Percentiles rank a stretch among this genome's conserved stretches.
phyloP scores from a whole-genome alignment of 2,329 filamentous ascomycete genomes.

The Elsinoe fawcettii region DNA sequence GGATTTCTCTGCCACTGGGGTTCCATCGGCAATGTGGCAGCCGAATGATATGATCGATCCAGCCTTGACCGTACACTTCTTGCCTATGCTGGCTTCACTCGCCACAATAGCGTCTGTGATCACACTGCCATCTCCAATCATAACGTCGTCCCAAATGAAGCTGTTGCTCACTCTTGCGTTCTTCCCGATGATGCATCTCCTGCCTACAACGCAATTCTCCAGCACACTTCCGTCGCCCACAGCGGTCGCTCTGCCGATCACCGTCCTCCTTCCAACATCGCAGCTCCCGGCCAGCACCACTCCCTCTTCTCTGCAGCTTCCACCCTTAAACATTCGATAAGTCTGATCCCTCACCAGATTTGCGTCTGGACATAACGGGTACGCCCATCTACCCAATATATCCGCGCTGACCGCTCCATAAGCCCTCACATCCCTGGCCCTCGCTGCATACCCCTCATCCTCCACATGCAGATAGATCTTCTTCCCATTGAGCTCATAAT shows the following conservation, averaged over 20 bases:
- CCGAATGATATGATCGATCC: constrained; percentile 75
- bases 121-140: constrained; percentile 65
- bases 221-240: constrained; percentile 67
- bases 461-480: constrained; percentile 89
- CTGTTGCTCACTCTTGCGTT: constrained; percentile 72
- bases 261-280: constrained; percentile 57
- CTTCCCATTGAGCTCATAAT: constrained; percentile 94
- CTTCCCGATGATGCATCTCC: constrained; percentile 76
- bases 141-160: constrained; percentile 80
- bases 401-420: constrained; percentile 87
- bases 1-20: constrained; percentile 37
- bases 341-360: constrained; percentile 72
- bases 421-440: constrained; percentile 76
- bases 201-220: constrained; percentile 70
- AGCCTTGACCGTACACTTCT: constrained; percentile 57
- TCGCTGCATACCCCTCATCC: constrained; percentile 73
- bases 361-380: constrained; percentile 80
- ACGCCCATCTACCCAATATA: constrained; percentile 78
- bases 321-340: constrained; percentile 62
- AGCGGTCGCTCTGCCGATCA: constrained; percentile 68
- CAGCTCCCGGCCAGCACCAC: constrained; percentile 68
- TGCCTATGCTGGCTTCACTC: constrained; percentile 62
- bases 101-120: constrained; percentile 71
- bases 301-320: constrained; percentile 69
- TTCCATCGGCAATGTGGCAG: constrained; percentile 60